phyloP scores from a whole-genome alignment of 2,329 filamentous ascomycete genomes.

The Phyllosticta citribraziliensis region DNA sequence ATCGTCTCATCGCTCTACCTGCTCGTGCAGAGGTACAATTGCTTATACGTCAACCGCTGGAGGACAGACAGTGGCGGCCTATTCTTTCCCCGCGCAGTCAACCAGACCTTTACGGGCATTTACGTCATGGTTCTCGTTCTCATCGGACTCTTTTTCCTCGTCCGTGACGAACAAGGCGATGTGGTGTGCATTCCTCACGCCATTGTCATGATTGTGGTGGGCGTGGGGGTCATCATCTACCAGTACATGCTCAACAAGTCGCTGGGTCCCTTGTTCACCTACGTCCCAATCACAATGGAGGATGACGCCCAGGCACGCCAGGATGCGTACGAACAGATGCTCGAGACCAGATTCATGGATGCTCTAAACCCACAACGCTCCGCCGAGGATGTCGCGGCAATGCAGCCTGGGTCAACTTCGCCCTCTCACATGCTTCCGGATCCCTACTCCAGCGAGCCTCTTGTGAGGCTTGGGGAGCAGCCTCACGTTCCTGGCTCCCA shows the following conservation, averaged over 20 bases:
- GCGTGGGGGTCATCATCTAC: slow-evolving; percentile 62
- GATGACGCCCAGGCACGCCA: slow-evolving; percentile 91
- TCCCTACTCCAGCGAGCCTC: slow-evolving; percentile 15
- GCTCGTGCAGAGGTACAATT: slow-evolving; percentile 93
- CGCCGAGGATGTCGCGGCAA: too few relatives aligned
- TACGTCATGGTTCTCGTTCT: slow-evolving; percentile 92
- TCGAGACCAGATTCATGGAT: slow-evolving; percentile 26
- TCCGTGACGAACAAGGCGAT: slow-evolving; percentile 44
- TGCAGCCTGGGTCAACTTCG: too few relatives aligned
- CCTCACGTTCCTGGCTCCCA: slow-evolving; percentile 18
- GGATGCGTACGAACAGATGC: slow-evolving; percentile 74
- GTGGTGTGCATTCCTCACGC: slow-evolving; percentile 64
- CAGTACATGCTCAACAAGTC: slow-evolving; percentile 73
- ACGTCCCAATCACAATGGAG: slow-evolving; percentile 88
- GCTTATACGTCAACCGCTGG: slow-evolving; percentile 88
- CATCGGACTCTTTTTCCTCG: slow-evolving; percentile 81
- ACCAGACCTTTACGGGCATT: slow-evolving; percentile 87
- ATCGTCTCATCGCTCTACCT: slow-evolving; percentile 87
- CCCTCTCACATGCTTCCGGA: too few relatives aligned
- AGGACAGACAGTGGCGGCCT: slow-evolving; percentile 85
- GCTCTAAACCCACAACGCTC: slow-evolving; percentile 12
- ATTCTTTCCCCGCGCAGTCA: slow-evolving; percentile 83
- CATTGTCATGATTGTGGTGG: slow-evolving; percentile 70
- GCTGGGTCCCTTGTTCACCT: slow-evolving; percentile 76
- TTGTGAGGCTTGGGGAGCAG: slow-evolving; percentile 16